phyloP scores from a whole-genome alignment of 164 flowering plant genomes.

The Umbellularia californica region DNA sequence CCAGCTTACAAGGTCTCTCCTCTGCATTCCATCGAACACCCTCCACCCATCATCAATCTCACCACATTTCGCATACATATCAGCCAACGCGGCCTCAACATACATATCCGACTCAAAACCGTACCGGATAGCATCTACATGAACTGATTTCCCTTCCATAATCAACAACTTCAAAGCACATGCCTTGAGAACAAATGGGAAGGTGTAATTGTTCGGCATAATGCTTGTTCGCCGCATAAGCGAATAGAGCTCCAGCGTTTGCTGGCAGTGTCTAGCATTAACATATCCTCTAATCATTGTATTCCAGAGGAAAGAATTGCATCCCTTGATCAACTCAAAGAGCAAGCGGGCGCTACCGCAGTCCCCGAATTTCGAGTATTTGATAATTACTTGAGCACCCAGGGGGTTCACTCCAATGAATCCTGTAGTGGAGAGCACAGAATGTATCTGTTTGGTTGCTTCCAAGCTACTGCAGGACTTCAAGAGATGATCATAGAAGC shows the following conservation, averaged over 20 bases:
- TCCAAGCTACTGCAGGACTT: slow-evolving; percentile 13
- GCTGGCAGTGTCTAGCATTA: slow-evolving; percentile 12
- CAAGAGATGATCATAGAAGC: slow-evolving; percentile 15
- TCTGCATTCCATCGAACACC: slow-evolving; percentile 38
- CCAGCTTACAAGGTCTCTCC: slow-evolving; percentile 41
- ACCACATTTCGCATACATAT: slow-evolving; percentile 35
- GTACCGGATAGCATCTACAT: slow-evolving; percentile 24
- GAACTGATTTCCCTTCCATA: slow-evolving; percentile 27
- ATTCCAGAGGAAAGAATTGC: slow-evolving; percentile 43
- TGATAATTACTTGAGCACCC: slow-evolving; percentile 20
- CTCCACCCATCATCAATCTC: slow-evolving; percentile 21
- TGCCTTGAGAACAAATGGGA: slow-evolving; percentile 42
- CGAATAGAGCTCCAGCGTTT: slow-evolving; percentile 29
- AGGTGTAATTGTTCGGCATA: slow-evolving; percentile 31
- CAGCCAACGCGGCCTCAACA: slow-evolving; percentile 40
- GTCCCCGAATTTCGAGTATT: slow-evolving; percentile 18
- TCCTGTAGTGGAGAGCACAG: slow-evolving; percentile 20
- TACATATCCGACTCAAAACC: slow-evolving; percentile 32
- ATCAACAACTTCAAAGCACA: slow-evolving; percentile 24
- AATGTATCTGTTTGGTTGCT: slow-evolving; percentile 24
- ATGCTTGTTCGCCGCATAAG: slow-evolving; percentile 31
- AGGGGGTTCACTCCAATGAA: slow-evolving; percentile 12
- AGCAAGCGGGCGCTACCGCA: slow-evolving; percentile 17
- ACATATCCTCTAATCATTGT: slow-evolving; percentile 41
- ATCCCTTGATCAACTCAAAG: slow-evolving; percentile 18